Evolutionary conservation across 2,329 filamentous ascomycete species (phyloP).

Genomic region (Beauveria sp.): DNA sequence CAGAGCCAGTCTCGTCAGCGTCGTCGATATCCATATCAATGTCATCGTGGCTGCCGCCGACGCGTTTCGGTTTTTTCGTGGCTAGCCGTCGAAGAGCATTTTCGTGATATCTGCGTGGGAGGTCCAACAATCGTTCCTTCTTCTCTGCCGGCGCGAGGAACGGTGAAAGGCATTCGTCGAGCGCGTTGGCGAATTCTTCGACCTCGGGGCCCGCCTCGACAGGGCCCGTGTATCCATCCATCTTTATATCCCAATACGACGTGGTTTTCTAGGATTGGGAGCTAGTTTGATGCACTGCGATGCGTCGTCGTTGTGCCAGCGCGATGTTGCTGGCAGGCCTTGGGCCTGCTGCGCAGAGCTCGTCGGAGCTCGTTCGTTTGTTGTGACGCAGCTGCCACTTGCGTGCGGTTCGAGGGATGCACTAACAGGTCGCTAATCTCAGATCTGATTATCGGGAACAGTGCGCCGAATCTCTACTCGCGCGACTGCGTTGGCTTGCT

Average conservation of each 20-base stretch:
- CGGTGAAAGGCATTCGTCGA: constrained; percentile 64
- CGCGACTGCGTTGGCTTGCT: neutral
- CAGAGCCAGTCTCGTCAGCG: constrained; percentile 26
- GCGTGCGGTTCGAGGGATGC: neutral
- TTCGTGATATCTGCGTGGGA: constrained; percentile 50
- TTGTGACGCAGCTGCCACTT: neutral
- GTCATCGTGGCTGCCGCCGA: constrained; percentile 32
- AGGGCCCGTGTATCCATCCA: neutral
- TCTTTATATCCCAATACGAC: neutral
- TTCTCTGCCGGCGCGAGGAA: constrained; percentile 43
- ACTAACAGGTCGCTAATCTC: neutral
- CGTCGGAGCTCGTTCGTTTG: neutral
- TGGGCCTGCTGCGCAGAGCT: neutral
- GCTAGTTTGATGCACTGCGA: neutral
- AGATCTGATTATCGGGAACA: neutral
- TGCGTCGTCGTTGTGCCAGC: constrained; percentile 1
- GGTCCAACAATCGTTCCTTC: constrained; percentile 58
- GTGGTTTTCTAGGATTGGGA: neutral
- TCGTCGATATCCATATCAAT: constrained; percentile 52
- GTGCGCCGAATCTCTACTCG: neutral
- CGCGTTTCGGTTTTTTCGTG: constrained; percentile 22
- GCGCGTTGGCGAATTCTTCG: constrained; percentile 73
- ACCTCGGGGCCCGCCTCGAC: constrained; percentile 72
- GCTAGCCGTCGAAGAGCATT: constrained; percentile 35
- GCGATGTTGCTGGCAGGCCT: constrained; percentile 1